Conservation (phyloP, 441 rosid genomes). For the Biscutella laevigata region DNA sequence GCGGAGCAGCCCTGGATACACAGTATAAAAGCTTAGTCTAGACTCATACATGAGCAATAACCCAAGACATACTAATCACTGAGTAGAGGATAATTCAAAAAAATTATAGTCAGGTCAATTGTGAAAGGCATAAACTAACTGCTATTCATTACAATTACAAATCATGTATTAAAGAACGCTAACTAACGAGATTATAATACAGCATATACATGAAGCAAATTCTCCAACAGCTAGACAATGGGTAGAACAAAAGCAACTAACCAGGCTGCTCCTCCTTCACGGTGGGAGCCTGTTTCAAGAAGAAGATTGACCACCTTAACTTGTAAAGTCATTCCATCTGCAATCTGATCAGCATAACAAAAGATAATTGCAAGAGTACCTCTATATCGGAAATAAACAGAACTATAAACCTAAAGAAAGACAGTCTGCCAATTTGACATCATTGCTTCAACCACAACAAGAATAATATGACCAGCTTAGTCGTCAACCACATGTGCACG, state of each 20-base stretch:
- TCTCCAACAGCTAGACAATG: not conserved
- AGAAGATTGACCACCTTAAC: constrained; percentile 81
- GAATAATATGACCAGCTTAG: not conserved
- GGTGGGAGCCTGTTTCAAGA: constrained; percentile 67
- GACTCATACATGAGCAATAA: constrained; percentile 4
- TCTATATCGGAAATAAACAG: not conserved
- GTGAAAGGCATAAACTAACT: constrained; percentile 2
- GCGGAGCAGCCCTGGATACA: constrained; percentile 76
- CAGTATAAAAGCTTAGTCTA: constrained; percentile 17
- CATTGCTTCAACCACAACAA: not conserved
- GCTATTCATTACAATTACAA: not conserved
- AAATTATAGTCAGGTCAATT: not conserved
- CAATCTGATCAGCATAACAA: constrained; percentile 51
- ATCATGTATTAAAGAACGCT: not conserved
- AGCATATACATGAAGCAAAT: not conserved
- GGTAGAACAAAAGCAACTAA: constrained; percentile 27
- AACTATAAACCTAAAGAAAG: not conserved
- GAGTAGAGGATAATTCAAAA: not conserved
- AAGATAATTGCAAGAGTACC: not conserved
- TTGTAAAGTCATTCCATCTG: constrained; percentile 97
- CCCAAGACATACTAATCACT: not conserved
- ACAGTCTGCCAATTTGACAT: not conserved
- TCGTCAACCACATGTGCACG: constrained; percentile 1
- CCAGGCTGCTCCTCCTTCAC: constrained; percentile 85
- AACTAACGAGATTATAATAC: not conserved